Evolutionary conservation across 2,329 filamentous ascomycete genomes (phyloP).

Genomic region (Cladosporium sp.): DNA sequence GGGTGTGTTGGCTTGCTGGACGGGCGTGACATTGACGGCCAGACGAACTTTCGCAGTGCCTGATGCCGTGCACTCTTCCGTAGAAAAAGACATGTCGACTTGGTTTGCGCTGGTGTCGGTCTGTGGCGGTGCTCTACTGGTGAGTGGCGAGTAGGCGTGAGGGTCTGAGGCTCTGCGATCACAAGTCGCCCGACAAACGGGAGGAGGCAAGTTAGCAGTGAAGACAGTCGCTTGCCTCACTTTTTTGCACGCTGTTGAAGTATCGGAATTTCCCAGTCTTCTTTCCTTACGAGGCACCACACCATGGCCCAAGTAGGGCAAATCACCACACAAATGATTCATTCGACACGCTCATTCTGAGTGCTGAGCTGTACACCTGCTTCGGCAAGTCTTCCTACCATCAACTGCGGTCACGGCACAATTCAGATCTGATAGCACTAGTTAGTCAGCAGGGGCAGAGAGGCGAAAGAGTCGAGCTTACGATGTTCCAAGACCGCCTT

Average conservation of each 20-base stretch:
- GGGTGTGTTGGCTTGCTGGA: neutral
- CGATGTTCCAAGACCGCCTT: neutral
- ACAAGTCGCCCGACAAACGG: neutral
- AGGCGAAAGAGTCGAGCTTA: neutral
- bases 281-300: neutral
- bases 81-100: neutral
- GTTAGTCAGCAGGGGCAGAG: neutral
- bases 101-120: neutral
- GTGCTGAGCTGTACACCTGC: neutral
- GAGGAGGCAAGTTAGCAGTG: neutral
- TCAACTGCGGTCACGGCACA: neutral
- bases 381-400: neutral
- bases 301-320: neutral
- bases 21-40: neutral
- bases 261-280: neutral
- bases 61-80: neutral
- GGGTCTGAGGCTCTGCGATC: neutral
- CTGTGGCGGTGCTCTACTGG: neutral
- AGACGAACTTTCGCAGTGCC: neutral
- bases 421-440: neutral
- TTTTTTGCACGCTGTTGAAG: neutral
- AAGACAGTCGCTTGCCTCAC: neutral
- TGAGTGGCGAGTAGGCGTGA: neutral
- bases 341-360: neutral
- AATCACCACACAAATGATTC: neutral